phyloP scores from a whole-genome alignment of 2,329 filamentous ascomycete species.

The Gaeumannomyces tritici region DNA sequence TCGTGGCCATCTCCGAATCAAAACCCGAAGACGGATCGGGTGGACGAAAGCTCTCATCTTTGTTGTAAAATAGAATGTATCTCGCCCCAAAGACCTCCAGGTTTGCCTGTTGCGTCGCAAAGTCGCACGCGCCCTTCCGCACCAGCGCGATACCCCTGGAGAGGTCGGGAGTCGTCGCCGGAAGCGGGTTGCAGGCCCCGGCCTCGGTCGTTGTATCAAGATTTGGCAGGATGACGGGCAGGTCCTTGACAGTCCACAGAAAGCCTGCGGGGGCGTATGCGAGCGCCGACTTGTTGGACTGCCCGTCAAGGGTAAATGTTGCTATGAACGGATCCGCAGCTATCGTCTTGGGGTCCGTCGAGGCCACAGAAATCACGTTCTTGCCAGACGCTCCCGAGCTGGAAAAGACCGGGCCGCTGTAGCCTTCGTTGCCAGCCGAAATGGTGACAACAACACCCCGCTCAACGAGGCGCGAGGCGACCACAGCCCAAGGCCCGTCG shows the following conservation, averaged over 20 bases:
- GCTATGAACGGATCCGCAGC: slow-evolving; percentile 10
- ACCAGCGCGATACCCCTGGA: slow-evolving; percentile 30
- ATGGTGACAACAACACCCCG: slow-evolving; percentile 29
- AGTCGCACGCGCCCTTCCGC: slow-evolving; percentile 17
- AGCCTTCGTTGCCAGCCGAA: slow-evolving; percentile 29
- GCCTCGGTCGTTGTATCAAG: slow-evolving; percentile 10
- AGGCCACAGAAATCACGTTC: slow-evolving; percentile 32
- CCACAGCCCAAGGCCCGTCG: slow-evolving; percentile 23
- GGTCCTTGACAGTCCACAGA: slow-evolving; percentile 9
- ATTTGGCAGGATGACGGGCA: slow-evolving; percentile 15
- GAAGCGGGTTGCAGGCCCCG: slow-evolving; percentile 29
- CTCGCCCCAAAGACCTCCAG: slow-evolving; percentile 17
- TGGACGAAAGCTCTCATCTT: background rate
- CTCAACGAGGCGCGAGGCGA: slow-evolving; percentile 29
- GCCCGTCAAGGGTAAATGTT: slow-evolving; percentile 5
- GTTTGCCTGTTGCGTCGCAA: slow-evolving; percentile 17
- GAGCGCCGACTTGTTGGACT: slow-evolving; percentile 5
- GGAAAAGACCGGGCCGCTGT: slow-evolving; percentile 14
- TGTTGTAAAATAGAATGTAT: slow-evolving; percentile 21
- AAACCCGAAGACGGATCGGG: background rate
- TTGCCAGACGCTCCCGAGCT: slow-evolving; percentile 22
- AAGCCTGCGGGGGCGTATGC: slow-evolving; percentile 8
- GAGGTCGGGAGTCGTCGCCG: slow-evolving; percentile 26
- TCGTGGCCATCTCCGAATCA: background rate
- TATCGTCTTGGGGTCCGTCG: slow-evolving; percentile 19